Evolutionary conservation across 2,329 filamentous ascomycete species (phyloP), one percentile per base, ranked within the genome.

Genomic region (Pestalotiopsis sp.): DNA sequence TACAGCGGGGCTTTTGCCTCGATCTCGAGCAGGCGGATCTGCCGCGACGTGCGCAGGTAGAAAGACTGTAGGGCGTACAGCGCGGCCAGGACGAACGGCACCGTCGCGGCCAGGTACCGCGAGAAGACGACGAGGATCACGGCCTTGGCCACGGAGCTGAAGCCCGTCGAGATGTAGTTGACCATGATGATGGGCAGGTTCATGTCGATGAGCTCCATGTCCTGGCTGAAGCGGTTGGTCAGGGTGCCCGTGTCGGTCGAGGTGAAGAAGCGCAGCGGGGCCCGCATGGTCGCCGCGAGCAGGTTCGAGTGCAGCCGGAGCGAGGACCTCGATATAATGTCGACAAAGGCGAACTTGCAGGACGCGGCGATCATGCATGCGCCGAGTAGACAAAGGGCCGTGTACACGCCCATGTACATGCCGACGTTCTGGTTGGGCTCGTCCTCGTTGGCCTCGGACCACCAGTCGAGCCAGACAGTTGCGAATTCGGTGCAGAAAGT

Each of bases 11-110:
- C 74, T 67, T 79, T 80, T 12, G 77, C 57, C 31, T 67, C 66
- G 36, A 67, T 67, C 25, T 63, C 66, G 5, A 67, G 70, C 3
- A 77, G 70, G 13, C 79, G 75, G 1, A 81, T 61, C 70, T 81
- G 79, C 0, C 79, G 71, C 0, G 78, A 80, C 3, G 79, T 81
- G 27, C 73, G 75, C 0, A 81, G 76, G 59, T 80, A 80, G 61
- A 77, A 79, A 13, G 72, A 72, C 52, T 78, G 77, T 17, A 80
- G 66, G 11, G 74, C 66, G 39, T 75, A 80, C 27, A 80, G 67
- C 0, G 73, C 66, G 2, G 70, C 52, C 4, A 72, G 25, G 0
- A 67, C 59, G 23, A 67, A 67, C 2, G 66, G 66, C 14, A 56
- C 25, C 2, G 58, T 67, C 14, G 27, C 59, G 11, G 58, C 66